phyloP scores from a whole-genome alignment of 2,329 filamentous ascomycete species.

The Aspergillus sp. region DNA sequence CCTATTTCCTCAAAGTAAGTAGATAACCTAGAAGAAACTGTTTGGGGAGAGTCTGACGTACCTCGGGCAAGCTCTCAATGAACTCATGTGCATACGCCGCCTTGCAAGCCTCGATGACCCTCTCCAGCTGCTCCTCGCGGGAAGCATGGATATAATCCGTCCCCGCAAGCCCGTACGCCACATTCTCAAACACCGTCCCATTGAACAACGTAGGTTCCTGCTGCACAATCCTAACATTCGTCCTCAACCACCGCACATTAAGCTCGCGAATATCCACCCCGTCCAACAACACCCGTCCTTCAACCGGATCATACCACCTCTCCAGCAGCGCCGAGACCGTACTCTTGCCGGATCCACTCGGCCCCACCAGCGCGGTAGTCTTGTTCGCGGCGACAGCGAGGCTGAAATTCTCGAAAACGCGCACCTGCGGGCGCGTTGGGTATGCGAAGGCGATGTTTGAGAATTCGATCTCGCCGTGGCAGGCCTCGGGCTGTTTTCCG shows the following conservation, averaged over 20 bases:
- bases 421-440: slow-evolving; percentile 86
- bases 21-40: neutral
- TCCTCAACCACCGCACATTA: slow-evolving; percentile 87
- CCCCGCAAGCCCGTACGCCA: slow-evolving; percentile 86
- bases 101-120: slow-evolving; percentile 79
- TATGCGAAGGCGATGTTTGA: slow-evolving; percentile 89
- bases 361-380: slow-evolving; percentile 89
- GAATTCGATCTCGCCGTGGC: slow-evolving; percentile 42
- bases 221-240: slow-evolving; percentile 88
- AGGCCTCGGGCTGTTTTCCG: neutral
- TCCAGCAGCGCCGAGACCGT: slow-evolving; percentile 93
- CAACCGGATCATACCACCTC: slow-evolving; percentile 88
- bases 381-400: slow-evolving; percentile 87
- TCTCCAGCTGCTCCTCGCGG: slow-evolving; percentile 68
- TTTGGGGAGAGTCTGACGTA: neutral
- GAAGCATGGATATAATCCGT: slow-evolving; percentile 72
- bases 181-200: slow-evolving; percentile 87
- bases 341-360: slow-evolving; percentile 91
- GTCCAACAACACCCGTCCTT: slow-evolving; percentile 79
- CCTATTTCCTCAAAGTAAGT: neutral
- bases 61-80: slow-evolving; percentile 77
- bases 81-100: slow-evolving; percentile 97
- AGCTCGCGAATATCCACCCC: slow-evolving; percentile 78
- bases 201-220: slow-evolving; percentile 92
- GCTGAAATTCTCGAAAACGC: slow-evolving; percentile 82